Evolutionary conservation across 208 protist species (phyloP), one percentile per base, ranked within the genome.

Genomic region (Naegleria lovaniensis): DNA sequence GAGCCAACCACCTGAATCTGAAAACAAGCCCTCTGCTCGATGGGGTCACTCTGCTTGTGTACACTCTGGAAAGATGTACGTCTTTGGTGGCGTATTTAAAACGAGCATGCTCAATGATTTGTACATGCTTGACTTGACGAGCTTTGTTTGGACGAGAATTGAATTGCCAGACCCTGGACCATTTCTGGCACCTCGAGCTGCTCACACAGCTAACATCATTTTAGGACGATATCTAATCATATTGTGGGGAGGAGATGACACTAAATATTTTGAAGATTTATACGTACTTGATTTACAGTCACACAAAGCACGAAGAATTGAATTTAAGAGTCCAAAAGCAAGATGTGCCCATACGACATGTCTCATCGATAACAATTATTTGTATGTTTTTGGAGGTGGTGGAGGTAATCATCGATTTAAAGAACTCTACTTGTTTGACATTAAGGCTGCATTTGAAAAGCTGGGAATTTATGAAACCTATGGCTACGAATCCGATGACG

Each of bases 171-270:
- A 52, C 0, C 58, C 13, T 38, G 84, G 29, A 9, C 41, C 43
- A 36, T 39, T 55, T 48, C 83, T 39, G 11, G 39, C 84, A 58
- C 84, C 84, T 58, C 51, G 84, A 55, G 84, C 84, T 7, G 39
- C 84, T 39, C 84, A 88, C 38, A 58, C 84, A 16, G 16, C 22
- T 25, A 88, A 25, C 15, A 11, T 55, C 25, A 43, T 88, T n/a
- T 13, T 48, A 7, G 39, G n/a, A 5, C 51, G n/a, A 58, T 58
- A 58, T 39, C 19, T 88, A 13, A 36, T 58, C 0, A 52, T 88
- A 16, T 88, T 88, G 29, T 88, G 13, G 16, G 41, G 41, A 88
- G 84, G 84, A 33, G 84, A 88, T 88, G 41, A 88, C 55, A 38
- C n/a, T 11, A 88, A 36, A 55, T 88, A 48, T 19, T 58, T 88